Evolutionary conservation across 2,329 filamentous ascomycete species (phyloP).

Genomic region (Fusarium decemcellulare): DNA sequence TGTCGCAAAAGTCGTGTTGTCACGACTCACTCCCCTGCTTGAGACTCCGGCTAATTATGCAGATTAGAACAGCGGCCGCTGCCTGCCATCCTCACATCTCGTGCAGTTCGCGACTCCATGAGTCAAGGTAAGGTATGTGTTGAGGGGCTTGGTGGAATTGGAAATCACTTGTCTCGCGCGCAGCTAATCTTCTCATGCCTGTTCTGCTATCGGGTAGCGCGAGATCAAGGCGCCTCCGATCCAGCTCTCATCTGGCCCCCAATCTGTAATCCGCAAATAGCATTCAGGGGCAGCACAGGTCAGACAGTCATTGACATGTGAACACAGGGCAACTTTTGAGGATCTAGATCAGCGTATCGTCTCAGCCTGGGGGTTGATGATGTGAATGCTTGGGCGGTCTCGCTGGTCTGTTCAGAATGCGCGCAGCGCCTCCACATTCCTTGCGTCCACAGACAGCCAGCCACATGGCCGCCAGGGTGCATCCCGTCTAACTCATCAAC

Average conservation of each 20-base stretch:
- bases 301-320: slow-evolving; percentile 39
- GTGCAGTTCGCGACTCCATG: slow-evolving; percentile 13
- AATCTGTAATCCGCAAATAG: slow-evolving; percentile 22
- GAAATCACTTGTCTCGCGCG: not conserved
- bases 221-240: slow-evolving; percentile 11
- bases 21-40: not conserved
- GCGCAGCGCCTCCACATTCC: slow-evolving; percentile 34
- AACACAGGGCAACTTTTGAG: slow-evolving; percentile 28
- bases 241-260: slow-evolving; percentile 8
- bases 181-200: slow-evolving; percentile 23
- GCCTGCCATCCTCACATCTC: slow-evolving; percentile 7
- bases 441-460: slow-evolving; percentile 32
- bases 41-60: slow-evolving; percentile 8
- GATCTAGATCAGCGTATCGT: slow-evolving; percentile 37
- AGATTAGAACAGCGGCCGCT: slow-evolving; percentile 14
- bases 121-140: slow-evolving; percentile 19
- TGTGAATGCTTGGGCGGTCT: not conserved
- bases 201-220: slow-evolving; percentile 9
- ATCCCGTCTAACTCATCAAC: slow-evolving; percentile 5
- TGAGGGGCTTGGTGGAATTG: slow-evolving; percentile 10
- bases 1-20: not conserved
- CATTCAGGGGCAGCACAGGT: slow-evolving; percentile 27
- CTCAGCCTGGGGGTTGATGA: slow-evolving; percentile 5
- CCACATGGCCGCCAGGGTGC: slow-evolving; percentile 35
- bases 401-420: slow-evolving; percentile 9